Base-by-base conservation (phyloP, 768 basidiomycete genomes). In the Russula sp. region DNA sequence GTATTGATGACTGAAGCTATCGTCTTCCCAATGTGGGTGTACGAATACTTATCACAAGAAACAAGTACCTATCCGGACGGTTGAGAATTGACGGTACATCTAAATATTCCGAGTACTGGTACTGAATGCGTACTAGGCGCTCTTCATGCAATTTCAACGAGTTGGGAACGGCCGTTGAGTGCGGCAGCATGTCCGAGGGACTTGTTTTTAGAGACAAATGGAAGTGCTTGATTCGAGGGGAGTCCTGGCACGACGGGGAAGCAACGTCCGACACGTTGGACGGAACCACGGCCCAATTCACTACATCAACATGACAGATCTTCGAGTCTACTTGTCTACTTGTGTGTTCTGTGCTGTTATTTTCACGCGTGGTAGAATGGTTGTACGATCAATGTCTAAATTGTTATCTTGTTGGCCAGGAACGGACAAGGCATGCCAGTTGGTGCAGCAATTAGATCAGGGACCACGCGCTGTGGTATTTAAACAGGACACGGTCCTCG, bases 401-500 rank as follows among this genome's bases (percentile, higher is more conserved):
- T 39, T 48, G 35, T 22, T 11, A 35, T n/a, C 22, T 45, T 14
- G 16, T 32, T 57, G 52, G 22, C 52, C 58, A 60, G 63, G 63
- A 64, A 64, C 59, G 49, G 53, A 20, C 4, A 55, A 13, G 54
- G 58, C 58, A 53, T 50, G 47, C 13, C 4, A 48, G 18, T n/a
- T 13, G 11, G 14, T 11, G 5, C 14, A 5, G 39, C 5, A 3
- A 40, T 51, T 60, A 59, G 63, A 27, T 55, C 63, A 64, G 63
- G 63, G 42, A 60, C 63, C 57, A 32, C 59, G 37, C 37, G 54
- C 63, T 16, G 27, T 51, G 34, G 53, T 64, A 64, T 64, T 64
- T 64, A 60, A 64, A 39, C 48, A 44, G 32, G 32, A 52, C 40
- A 27, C 42, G 22, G 35, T 31, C 42, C 52, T 59, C 22, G 14